These are phyloP conservation scores for Plasmodium ovale DNA, from an alignment of 169 alveolate species.

Conservation along the genomic window DNA sequence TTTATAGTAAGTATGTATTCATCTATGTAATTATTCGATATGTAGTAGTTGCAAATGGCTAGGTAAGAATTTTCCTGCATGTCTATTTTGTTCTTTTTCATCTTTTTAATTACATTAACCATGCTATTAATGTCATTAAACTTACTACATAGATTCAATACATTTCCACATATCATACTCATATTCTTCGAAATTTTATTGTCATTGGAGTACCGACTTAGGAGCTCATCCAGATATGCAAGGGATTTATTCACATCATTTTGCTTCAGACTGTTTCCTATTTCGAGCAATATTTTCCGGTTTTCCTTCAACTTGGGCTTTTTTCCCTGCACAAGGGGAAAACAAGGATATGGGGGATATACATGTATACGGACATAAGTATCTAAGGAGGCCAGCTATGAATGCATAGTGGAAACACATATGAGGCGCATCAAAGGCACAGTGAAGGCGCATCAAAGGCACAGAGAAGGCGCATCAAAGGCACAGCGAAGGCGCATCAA, in stretches of 20 bases:
- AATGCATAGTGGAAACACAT: too few species aligned
- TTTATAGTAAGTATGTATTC: constrained; percentile 67
- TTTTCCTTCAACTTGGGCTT: constrained; percentile 12
- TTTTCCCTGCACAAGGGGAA: constrained; percentile 1
- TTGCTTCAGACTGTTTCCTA: constrained; percentile 68
- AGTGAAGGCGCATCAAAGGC: too few species aligned
- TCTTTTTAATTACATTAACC: constrained; percentile 36
- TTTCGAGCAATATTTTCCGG: constrained; percentile 40
- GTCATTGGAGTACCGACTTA: not conserved
- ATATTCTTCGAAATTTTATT: constrained; percentile 41
- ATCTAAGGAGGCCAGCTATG: not conserved
- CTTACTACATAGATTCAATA: constrained; percentile 48
- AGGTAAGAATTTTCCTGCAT: constrained; percentile 65
- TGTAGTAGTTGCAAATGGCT: constrained; percentile 71
- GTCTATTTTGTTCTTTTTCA: constrained; percentile 46
- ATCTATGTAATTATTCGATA: constrained; percentile 65
- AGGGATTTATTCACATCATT: constrained; percentile 22
- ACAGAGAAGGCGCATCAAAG: too few species aligned
- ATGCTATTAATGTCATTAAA: constrained; percentile 56
- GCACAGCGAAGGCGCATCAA: too few species aligned
- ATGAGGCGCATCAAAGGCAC: too few species aligned
- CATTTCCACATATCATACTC: constrained; percentile 70
- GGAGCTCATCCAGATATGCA: constrained; percentile 12
- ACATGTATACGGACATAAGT: not conserved
- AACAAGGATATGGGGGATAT: not conserved